A percentile compares a stretch with the other conserved stretches of the same genome.
Conservation (phyloP, 441 rosid genomes). For the Pelargonium myrrhifolium region DNA sequence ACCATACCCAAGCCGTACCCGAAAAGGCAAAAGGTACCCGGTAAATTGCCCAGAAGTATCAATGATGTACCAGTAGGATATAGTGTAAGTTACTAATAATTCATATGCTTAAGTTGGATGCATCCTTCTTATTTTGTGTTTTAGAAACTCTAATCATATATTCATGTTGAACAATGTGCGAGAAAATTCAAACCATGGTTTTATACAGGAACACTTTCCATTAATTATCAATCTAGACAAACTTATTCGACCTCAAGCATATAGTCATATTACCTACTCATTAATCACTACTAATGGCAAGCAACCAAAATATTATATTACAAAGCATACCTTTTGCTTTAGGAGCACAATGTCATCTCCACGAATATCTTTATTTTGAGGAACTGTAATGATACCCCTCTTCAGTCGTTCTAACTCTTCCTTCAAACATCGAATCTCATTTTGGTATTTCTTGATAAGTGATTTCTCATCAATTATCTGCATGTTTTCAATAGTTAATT, state of each 20-base stretch:
- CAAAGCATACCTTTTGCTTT: conserved; percentile 72
- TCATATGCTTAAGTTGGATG: background rate
- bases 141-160: background rate
- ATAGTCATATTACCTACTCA: background rate
- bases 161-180: background rate
- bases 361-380: conserved; percentile 51
- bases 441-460: conserved; percentile 64
- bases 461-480: conserved; percentile 80
- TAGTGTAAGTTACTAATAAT: background rate
- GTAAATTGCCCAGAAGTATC: no score
- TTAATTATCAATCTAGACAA: background rate
- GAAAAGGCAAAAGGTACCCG: no score
- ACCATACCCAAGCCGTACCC: no score
- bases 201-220: background rate
- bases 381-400: conserved; percentile 60
- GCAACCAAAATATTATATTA: background rate
- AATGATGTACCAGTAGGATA: background rate
- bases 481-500: conserved; percentile 14
- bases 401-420: conserved; percentile 62
- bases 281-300: background rate
- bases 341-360: conserved; percentile 73
- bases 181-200: background rate
- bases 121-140: background rate
- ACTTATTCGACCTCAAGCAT: background rate
- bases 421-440: conserved; percentile 59